These are phyloP conservation scores for Phyllosticta citrichinensis DNA, from an alignment of 2,329 filamentous ascomycete genomes.

Conservation along the genomic window DNA sequence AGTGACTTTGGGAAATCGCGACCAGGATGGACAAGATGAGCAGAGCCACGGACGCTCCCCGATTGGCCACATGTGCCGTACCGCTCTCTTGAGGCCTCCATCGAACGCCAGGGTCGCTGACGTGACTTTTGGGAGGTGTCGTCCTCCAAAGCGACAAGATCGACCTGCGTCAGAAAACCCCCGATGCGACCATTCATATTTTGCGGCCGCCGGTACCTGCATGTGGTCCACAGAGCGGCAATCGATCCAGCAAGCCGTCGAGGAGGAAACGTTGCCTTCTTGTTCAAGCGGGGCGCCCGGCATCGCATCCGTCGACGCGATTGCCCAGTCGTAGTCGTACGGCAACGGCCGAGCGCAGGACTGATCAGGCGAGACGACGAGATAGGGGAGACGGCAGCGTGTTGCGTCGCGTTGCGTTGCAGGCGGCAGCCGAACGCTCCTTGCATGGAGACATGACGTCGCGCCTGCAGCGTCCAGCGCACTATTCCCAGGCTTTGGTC, in stretches of 20 bases:
- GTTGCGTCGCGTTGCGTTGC: too few relatives aligned
- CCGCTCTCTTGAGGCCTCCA: neutral
- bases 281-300: neutral
- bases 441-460: neutral
- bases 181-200: neutral
- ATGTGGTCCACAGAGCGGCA: neutral
- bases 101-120: neutral
- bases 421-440: neutral
- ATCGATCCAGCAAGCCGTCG: too few relatives aligned
- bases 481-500: too few relatives aligned
- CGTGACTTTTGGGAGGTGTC: neutral
- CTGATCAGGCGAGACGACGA: neutral
- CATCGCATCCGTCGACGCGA: neutral
- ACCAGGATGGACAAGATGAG: neutral
- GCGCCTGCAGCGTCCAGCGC: neutral
- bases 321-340: too few relatives aligned
- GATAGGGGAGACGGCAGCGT: neutral
- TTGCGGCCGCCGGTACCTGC: too few relatives aligned
- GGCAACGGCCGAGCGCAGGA: too few relatives aligned
- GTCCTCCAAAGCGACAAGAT: neutral
- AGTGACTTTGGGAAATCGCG: neutral
- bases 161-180: neutral
- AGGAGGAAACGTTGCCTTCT: neutral
- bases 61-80: neutral
- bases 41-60: too few relatives aligned